Percentiles rank a stretch among this genome's conserved stretches.
Conservation (phyloP, 2,329 filamentous ascomycete genomes). For the Xylariaceae sp. region DNA sequence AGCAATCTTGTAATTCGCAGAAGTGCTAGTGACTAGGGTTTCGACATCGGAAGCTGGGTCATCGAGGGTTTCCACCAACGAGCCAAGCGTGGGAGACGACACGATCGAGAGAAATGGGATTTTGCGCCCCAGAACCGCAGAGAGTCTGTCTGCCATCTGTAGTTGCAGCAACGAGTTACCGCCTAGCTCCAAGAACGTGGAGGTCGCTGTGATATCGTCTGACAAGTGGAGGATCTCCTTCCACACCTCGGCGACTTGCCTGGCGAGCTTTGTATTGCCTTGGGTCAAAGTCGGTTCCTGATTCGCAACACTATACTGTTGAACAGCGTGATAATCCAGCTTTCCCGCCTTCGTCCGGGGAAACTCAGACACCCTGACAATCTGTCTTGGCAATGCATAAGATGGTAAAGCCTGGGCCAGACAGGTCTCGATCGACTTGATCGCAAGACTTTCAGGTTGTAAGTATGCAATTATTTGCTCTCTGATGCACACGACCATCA, state of each 20-base stretch:
- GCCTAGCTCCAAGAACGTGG: background rate
- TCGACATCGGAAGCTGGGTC: background rate
- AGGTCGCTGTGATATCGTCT: background rate
- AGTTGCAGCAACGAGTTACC: background rate
- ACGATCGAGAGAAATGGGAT: background rate
- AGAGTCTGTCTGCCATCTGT: background rate
- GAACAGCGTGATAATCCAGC: slow-evolving; percentile 1
- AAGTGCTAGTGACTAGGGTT: background rate
- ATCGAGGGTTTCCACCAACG: background rate
- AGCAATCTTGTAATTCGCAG: background rate
- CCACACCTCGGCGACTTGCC: background rate
- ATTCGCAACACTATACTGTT: no score
- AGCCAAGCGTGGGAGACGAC: background rate
- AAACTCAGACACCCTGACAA: background rate
- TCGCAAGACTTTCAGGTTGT: background rate
- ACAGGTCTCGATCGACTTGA: background rate
- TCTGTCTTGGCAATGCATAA: slow-evolving; percentile 1
- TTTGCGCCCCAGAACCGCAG: background rate
- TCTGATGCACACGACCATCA: background rate
- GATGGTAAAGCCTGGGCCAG: background rate
- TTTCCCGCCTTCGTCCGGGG: slow-evolving; percentile 6
- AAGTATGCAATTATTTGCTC: background rate
- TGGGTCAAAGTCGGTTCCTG: background rate
- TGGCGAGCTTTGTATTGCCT: background rate
- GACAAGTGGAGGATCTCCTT: background rate